phyloP scores from a whole-genome alignment of 139 green algal genomes.

The Picochlorum sp. region DNA sequence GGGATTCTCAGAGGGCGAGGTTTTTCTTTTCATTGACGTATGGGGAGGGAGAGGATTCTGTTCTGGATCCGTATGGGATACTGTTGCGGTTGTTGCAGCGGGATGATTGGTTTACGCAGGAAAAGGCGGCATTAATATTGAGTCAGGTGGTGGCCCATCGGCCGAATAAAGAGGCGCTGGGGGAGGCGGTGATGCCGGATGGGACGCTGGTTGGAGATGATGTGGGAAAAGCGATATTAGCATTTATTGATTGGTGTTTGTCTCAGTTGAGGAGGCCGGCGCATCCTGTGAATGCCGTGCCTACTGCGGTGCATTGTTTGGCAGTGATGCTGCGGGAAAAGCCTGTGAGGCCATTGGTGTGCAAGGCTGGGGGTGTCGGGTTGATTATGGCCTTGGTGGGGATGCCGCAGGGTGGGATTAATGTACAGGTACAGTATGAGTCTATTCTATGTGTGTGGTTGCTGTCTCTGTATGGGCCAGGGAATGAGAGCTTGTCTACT shows the following conservation, averaged over 20 bases:
- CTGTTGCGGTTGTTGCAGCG: constrained; percentile 73
- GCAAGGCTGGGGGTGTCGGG: constrained; percentile 31
- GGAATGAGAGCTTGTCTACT: constrained; percentile 45
- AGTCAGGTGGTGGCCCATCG: constrained; percentile 49
- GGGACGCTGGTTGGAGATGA: not conserved
- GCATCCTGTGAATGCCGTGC: constrained; percentile 45
- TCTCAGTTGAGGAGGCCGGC: constrained; percentile 71
- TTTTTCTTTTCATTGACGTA: constrained; percentile 49
- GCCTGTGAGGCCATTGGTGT: constrained; percentile 52
- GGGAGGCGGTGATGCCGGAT: not conserved
- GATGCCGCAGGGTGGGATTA: constrained; percentile 24
- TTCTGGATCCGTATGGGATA: constrained; percentile 54
- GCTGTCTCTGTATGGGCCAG: constrained; percentile 71
- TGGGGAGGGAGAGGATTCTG: not conserved
- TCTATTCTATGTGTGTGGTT: constrained; percentile 82
- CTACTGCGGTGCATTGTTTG: constrained; percentile 50
- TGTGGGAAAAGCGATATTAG: constrained; percentile 18
- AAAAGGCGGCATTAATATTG: constrained; percentile 70
- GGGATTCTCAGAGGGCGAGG: constrained; percentile 31
- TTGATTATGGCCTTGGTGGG: constrained; percentile 63
- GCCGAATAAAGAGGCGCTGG: constrained; percentile 32
- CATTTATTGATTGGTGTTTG: constrained; percentile 81
- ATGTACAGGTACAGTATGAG: constrained; percentile 92
- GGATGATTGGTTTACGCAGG: constrained; percentile 84
- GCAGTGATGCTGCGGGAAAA: constrained; percentile 69